Evolutionary conservation across 306 rosid genomes (phyloP).

Genomic region (Clitoria ternatea): DNA sequence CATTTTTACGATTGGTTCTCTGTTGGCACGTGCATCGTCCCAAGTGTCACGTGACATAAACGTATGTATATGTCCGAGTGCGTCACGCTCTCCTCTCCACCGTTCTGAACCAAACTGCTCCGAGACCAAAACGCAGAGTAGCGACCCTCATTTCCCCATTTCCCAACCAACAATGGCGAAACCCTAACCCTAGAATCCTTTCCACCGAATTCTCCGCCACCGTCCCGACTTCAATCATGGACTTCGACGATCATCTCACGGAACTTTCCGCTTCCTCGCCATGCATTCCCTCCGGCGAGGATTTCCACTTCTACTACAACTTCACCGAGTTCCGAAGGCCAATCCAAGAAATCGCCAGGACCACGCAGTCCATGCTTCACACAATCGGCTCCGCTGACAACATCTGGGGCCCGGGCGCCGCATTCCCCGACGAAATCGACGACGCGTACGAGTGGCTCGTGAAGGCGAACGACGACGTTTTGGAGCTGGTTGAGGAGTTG

Average conservation of each 20-base stretch:
- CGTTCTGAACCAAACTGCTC: neutral
- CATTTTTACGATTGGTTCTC: no score
- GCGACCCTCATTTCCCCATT: neutral
- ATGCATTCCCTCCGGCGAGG: slow-evolving; percentile 51
- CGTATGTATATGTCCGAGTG: neutral
- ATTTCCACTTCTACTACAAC: slow-evolving; percentile 67
- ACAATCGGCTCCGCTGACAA: slow-evolving; percentile 44
- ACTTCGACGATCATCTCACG: slow-evolving; percentile 32
- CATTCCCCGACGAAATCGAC: slow-evolving; percentile 60
- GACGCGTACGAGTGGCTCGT: slow-evolving; percentile 89
- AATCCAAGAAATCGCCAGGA: slow-evolving; percentile 37
- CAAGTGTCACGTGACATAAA: slow-evolving; percentile 13
- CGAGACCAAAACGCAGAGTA: neutral
- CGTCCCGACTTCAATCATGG: slow-evolving; percentile 29
- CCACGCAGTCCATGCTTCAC: slow-evolving; percentile 58
- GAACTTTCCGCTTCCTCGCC: slow-evolving; percentile 53
- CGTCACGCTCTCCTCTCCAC: neutral
- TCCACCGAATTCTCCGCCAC: neutral
- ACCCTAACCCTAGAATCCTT: slow-evolving; percentile 38
- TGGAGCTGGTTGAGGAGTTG: slow-evolving; percentile 59
- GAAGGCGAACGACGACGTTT: slow-evolving; percentile 63
- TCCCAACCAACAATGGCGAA: slow-evolving; percentile 12
- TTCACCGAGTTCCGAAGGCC: slow-evolving; percentile 63
- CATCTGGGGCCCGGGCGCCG: slow-evolving; percentile 51
- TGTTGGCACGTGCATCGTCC: neutral